These are phyloP conservation scores for Rhizopus arrhizus DNA, from an alignment of 371 early-diverging fungal species.

Conservation along the genomic window DNA sequence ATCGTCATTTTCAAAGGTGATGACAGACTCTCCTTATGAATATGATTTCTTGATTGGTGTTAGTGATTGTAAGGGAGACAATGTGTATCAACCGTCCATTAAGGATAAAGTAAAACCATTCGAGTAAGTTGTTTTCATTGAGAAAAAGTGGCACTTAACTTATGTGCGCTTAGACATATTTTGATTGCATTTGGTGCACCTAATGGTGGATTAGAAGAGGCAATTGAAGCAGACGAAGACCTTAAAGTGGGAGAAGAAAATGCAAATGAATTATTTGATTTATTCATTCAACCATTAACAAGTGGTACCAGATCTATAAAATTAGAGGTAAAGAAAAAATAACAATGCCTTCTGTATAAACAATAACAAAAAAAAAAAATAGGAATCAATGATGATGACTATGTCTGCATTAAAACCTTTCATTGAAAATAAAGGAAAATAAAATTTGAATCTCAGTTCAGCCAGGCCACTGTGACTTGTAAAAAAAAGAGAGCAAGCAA, in stretches of 20 bases:
- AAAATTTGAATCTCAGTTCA: conserved; percentile 1
- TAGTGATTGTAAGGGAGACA: conserved; percentile 60
- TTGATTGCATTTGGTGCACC: conserved; percentile 74
- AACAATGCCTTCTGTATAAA: not conserved
- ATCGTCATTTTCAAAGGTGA: conserved; percentile 61
- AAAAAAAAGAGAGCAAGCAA: no score
- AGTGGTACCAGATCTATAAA: conserved; percentile 71
- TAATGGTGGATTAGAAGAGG: conserved; percentile 66
- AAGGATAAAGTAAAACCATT: conserved; percentile 30
- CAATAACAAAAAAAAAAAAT: conserved; percentile 13
- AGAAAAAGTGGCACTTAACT: not conserved
- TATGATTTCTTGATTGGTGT: conserved; percentile 76
- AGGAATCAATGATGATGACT: conserved; percentile 43
- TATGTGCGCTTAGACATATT: conserved; percentile 47
- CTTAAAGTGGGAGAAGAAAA: conserved; percentile 65
- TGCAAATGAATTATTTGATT: conserved; percentile 64
- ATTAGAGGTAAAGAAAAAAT: conserved; percentile 56
- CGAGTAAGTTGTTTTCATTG: conserved; percentile 17
- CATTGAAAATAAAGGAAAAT: conserved; percentile 30
- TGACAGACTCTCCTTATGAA: conserved; percentile 65
- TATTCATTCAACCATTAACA: conserved; percentile 62
- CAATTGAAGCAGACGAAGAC: conserved; percentile 73
- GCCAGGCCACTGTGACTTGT: not conserved
- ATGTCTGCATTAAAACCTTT: conserved; percentile 37
- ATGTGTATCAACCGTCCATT: conserved; percentile 34